Evolutionary conservation across 1,284 basidiomycete genomes (phyloP).

Genomic region (Cutaneotrichosporon curvatum): DNA sequence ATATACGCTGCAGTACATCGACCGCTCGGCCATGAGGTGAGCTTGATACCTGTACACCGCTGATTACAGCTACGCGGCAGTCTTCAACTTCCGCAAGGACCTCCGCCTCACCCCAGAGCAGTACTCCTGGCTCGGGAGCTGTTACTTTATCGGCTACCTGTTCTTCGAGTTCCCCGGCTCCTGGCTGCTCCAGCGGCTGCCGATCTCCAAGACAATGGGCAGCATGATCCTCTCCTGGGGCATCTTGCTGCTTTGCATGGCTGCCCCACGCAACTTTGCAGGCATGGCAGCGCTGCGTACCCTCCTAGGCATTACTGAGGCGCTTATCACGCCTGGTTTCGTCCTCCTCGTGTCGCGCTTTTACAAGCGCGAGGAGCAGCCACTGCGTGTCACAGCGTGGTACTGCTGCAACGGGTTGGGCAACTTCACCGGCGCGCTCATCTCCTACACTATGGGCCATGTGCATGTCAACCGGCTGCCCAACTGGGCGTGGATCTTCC

Average conservation of each 20-base stretch:
- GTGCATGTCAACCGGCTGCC: slow-evolving; percentile 19
- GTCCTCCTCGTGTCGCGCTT: slow-evolving; percentile 38
- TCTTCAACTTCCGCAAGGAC: slow-evolving; percentile 36
- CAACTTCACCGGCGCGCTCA: slow-evolving; percentile 27
- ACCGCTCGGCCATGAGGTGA: slow-evolving; percentile 39
- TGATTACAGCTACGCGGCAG: slow-evolving; percentile 33
- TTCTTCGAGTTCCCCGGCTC: slow-evolving; percentile 33
- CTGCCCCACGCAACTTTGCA: slow-evolving; percentile 31
- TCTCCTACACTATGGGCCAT: slow-evolving; percentile 36
- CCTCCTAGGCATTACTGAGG: slow-evolving; percentile 38
- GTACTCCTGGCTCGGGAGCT: slow-evolving; percentile 30
- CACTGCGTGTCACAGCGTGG: slow-evolving; percentile 32
- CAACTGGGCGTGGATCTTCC: slow-evolving; percentile 36
- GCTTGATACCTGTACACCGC: neutral
- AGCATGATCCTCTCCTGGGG: slow-evolving; percentile 37
- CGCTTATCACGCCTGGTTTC: slow-evolving; percentile 42
- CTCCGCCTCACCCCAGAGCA: slow-evolving; percentile 24
- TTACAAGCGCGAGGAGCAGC: slow-evolving; percentile 41
- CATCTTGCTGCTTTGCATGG: slow-evolving; percentile 33
- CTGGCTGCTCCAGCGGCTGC: slow-evolving; percentile 26
- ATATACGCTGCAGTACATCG: slow-evolving; percentile 43
- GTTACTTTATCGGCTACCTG: slow-evolving; percentile 28
- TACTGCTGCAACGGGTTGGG: slow-evolving; percentile 36
- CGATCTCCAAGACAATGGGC: slow-evolving; percentile 28
- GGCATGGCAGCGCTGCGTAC: slow-evolving; percentile 35